A percentile compares a stretch with the other conserved stretches of the same genome.
phyloP scores from a whole-genome alignment of 805 yeast species.

The Candida odintsovae region DNA sequence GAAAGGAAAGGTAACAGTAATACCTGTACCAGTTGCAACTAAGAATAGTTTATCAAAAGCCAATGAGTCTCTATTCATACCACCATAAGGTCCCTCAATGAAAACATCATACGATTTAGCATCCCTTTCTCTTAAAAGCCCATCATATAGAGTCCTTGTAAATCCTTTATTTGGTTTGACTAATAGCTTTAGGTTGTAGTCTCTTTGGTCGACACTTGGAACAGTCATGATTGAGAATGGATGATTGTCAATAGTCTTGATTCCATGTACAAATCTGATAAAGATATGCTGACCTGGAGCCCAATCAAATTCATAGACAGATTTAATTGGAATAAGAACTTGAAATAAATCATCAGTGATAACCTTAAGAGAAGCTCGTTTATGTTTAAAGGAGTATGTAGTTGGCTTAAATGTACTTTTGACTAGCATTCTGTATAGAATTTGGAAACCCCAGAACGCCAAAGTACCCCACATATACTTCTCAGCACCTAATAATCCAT shows the following conservation, averaged over 20 bases:
- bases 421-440: slow-evolving; percentile 38
- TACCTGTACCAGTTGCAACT: slow-evolving; percentile 46
- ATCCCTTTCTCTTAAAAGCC: slow-evolving; percentile 20
- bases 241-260: slow-evolving; percentile 44
- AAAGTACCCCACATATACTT: slow-evolving; percentile 45
- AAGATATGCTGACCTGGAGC: slow-evolving; percentile 51
- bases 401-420: slow-evolving; percentile 44
- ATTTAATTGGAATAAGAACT: slow-evolving; percentile 25
- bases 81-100: slow-evolving; percentile 58
- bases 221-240: slow-evolving; percentile 47
- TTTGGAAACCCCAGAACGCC: slow-evolving; percentile 45
- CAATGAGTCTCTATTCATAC: slow-evolving; percentile 37
- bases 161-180: slow-evolving; percentile 43
- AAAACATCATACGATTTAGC: slow-evolving; percentile 20
- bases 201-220: slow-evolving; percentile 17
- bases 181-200: slow-evolving; percentile 33
- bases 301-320: slow-evolving; percentile 35
- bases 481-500: slow-evolving; percentile 29
- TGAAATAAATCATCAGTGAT: slow-evolving; percentile 27
- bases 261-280: slow-evolving; percentile 38
- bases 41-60: slow-evolving; percentile 39
- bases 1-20: slow-evolving; percentile 44
- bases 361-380: slow-evolving; percentile 28
- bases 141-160: slow-evolving; percentile 30
- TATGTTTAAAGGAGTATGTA: slow-evolving; percentile 32